Conservation (phyloP, 2,329 filamentous ascomycete species). For the Fusarium lyarnte region DNA sequence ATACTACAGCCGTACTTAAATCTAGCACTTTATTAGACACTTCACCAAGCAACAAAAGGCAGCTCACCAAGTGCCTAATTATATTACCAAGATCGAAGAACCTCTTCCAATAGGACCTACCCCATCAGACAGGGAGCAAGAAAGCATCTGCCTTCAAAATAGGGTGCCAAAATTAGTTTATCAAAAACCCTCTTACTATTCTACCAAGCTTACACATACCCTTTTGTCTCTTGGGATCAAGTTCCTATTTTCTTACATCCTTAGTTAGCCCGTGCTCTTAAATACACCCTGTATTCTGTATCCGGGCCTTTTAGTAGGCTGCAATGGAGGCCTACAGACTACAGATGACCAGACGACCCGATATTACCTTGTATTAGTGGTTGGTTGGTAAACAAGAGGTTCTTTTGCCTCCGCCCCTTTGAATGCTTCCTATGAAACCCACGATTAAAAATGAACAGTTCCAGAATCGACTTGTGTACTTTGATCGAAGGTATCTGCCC, state of each 20-base stretch:
- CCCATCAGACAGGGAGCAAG: not conserved
- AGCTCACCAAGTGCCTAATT: not conserved
- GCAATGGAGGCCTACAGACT: not conserved
- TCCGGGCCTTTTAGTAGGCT: conserved; percentile 30
- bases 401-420: conserved; percentile 17
- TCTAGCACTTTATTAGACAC: not conserved
- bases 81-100: not conserved
- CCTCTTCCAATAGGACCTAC: not conserved
- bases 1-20: not conserved
- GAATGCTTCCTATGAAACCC: not conserved
- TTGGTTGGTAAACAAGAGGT: conserved; percentile 20
- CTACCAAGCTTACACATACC: not conserved
- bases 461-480: conserved; percentile 13
- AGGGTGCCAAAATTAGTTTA: not conserved
- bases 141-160: not conserved
- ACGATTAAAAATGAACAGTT: conserved; percentile 7
- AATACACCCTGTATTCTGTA: conserved; percentile 8
- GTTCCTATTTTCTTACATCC: not conserved
- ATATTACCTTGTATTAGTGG: conserved; percentile 22
- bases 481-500: not conserved
- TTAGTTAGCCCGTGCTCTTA: not conserved
- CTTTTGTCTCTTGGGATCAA: not conserved
- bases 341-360: conserved; percentile 13
- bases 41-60: not conserved
- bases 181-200: not conserved